Conservation (phyloP, 257 asterid genomes). For the Mitragyna speciosa region DNA sequence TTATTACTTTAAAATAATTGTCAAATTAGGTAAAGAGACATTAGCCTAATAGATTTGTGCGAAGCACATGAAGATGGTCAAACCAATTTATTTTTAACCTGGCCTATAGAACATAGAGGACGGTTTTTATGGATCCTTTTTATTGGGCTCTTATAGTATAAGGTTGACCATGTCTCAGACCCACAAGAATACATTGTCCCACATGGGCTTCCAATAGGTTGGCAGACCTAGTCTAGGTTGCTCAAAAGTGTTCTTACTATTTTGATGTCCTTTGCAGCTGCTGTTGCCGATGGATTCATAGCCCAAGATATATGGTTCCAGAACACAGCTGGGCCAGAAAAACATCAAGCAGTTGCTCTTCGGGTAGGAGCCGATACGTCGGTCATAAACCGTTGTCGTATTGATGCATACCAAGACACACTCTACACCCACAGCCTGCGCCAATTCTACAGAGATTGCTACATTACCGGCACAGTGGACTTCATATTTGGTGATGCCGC, state of each 20-base stretch:
- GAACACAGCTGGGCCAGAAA: conserved; percentile 29
- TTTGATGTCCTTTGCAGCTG: neutral
- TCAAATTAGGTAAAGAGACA: too few relatives aligned
- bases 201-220: neutral
- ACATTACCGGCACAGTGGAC: conserved; percentile 31
- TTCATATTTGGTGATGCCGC: conserved; percentile 34
- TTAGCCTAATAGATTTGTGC: too few relatives aligned
- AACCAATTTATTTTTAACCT: too few relatives aligned
- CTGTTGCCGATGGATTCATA: conserved; percentile 25
- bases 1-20: too few relatives aligned
- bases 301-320: conserved; percentile 28
- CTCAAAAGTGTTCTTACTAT: neutral
- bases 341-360: conserved; percentile 31
- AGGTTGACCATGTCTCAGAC: neutral
- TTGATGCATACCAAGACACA: conserved; percentile 30
- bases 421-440: conserved; percentile 27
- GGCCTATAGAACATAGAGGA: neutral
- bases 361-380: conserved; percentile 25
- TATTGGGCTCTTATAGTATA: neutral
- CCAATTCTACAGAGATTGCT: conserved; percentile 25
- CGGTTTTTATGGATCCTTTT: too few relatives aligned
- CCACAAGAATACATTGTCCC: too few relatives aligned
- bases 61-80: too few relatives aligned
- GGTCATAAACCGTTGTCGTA: conserved; percentile 14
- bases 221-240: neutral